Conservation (phyloP, 805 yeast species). For the Wickerhamomyces silvicola region DNA sequence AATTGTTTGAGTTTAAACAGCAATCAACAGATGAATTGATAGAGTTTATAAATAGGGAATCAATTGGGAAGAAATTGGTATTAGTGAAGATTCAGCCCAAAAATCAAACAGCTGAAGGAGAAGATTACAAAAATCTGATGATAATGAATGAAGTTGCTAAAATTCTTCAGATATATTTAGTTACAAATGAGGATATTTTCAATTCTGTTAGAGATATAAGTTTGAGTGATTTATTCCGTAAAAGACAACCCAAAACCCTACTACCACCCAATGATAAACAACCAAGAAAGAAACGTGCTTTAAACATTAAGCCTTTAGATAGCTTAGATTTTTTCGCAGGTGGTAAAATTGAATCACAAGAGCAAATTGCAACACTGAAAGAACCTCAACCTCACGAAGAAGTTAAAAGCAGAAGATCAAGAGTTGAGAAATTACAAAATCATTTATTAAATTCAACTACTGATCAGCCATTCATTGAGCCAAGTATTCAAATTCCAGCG, state of each 20-base stretch:
- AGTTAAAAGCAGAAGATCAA: conserved; percentile 7
- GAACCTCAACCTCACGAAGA: conserved; percentile 7
- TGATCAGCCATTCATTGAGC: not conserved
- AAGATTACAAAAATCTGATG: conserved; percentile 4
- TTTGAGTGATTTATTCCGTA: conserved; percentile 5
- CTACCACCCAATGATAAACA: conserved; percentile 3
- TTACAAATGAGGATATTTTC: conserved; percentile 24
- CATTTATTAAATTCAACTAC: not conserved
- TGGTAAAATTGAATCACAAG: conserved; percentile 16
- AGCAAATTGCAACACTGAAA: not conserved
- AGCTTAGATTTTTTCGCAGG: conserved; percentile 34
- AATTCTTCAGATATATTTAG: conserved; percentile 13
- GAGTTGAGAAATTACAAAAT: conserved; percentile 4
- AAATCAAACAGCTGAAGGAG: conserved; percentile 1
- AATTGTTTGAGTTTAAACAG: not conserved
- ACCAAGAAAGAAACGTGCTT: conserved; percentile 1
- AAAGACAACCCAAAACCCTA: conserved; percentile 7
- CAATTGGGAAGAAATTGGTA: conserved; percentile 1
- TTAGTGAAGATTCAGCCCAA: conserved; percentile 12
- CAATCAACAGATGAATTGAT: not conserved
- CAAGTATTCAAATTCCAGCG: too few relatives aligned
- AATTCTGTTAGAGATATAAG: conserved; percentile 18
- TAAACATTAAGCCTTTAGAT: conserved; percentile 26
- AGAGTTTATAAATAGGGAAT: not conserved
- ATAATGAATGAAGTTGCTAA: conserved; percentile 14